Base-by-base conservation (phyloP, 768 basidiomycete species). In the Xerocomus spinulosus region DNA sequence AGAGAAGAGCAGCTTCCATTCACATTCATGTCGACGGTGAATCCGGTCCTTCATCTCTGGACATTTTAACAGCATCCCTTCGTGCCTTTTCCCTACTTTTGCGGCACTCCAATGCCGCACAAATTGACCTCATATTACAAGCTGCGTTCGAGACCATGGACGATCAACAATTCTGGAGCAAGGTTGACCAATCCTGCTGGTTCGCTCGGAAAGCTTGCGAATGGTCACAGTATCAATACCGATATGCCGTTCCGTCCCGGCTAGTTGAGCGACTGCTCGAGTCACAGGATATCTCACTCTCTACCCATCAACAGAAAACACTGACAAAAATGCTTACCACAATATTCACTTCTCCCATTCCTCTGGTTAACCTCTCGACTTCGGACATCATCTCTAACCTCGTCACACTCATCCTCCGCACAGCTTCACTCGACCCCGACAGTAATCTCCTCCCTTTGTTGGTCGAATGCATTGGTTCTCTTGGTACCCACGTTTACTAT, bases 401-500 rank as follows among this genome's bases (percentile, higher is more conserved):
- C 23, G 73, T 88, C 44, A 77, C 79, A 1, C 66, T 94, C 34
- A 73, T 94, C 49, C 69, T 92, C 32, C 86, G 88, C 34, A 76
- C 87, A 37, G 74, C 83, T 23, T 72, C 79, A 1, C 69, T 83
- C 26, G 76, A 83, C 49, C 70, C 78, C 1, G 69, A 79, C 10
- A 92, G 94, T 56, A 50, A 73, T 7, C 71, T 92, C 9, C 70
- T 97, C 10, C 75, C 81, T 0, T 66, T 76, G 8, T 63, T 93
- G 43, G 85, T 93, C 8, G 75, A 82, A 46, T 86, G 87, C 59
- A 85, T 94, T 35, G 74, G 86, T 3, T 88, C 92, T 0, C 73
- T 97, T 10, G 92, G 92, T 29, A 82, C 86, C 10, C 92, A 95
- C 60, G 83, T 95, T 45, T 94, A 96, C 71, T 97, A 97, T 61